Evolutionary conservation across 345 rosid species (phyloP).

Genomic region (Acer campestre): DNA sequence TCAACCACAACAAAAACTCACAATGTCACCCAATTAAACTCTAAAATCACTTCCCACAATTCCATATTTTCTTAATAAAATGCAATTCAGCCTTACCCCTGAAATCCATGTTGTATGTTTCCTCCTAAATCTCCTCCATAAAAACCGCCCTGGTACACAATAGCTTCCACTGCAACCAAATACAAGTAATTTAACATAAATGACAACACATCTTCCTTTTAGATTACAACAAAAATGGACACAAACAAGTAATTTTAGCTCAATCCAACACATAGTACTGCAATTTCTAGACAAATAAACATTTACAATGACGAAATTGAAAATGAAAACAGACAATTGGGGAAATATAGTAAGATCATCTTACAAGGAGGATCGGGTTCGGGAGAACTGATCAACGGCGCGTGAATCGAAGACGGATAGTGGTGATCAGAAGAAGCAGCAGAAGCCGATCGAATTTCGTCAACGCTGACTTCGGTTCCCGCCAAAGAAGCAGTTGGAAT

Average conservation of each 20-base stretch:
- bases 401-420: conserved; percentile 67
- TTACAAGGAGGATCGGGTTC: conserved; percentile 63
- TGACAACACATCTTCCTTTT: too few relatives aligned
- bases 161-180: conserved; percentile 57
- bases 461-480: conserved; percentile 80
- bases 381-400: conserved; percentile 68
- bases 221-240: background rate
- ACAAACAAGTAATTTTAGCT: conserved; percentile 9
- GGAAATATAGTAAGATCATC: background rate
- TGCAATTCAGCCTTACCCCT: conserved; percentile 36
- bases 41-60: background rate
- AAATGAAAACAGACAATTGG: background rate
- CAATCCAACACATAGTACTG: background rate
- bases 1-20: background rate
- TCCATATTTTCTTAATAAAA: background rate
- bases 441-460: conserved; percentile 78
- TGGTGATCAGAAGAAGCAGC: conserved; percentile 52
- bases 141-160: conserved; percentile 52
- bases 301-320: background rate
- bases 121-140: conserved; percentile 56
- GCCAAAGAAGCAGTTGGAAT: conserved; percentile 66
- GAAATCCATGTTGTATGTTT: conserved; percentile 35
- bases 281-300: background rate
- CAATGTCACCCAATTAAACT: background rate
- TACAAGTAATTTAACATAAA: conserved; percentile 14